Conservation (phyloP, 2,329 filamentous ascomycete genomes). For the Cordyceps cateniannulata region DNA sequence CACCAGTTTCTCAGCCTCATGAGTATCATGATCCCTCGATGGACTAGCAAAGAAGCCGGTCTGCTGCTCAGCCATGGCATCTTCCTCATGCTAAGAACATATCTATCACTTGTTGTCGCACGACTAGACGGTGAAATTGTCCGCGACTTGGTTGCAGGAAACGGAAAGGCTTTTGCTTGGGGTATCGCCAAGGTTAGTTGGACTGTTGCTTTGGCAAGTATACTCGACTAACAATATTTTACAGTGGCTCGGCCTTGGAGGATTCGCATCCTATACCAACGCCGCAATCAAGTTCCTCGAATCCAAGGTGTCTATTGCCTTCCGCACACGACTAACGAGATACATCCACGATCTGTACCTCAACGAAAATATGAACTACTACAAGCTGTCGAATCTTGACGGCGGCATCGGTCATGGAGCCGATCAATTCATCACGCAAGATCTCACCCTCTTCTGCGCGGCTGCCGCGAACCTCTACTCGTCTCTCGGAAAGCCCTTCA, state of each 20-base stretch:
- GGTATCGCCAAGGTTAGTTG: conserved; percentile 68
- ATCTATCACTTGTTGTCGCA: conserved; percentile 87
- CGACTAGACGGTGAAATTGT: conserved; percentile 94
- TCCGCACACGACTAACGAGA: conserved; percentile 85
- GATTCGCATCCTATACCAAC: conserved; percentile 93
- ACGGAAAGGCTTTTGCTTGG: conserved; percentile 80
- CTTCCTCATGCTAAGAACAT: conserved; percentile 87
- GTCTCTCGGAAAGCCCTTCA: conserved; percentile 91
- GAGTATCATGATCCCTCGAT: conserved; percentile 95
- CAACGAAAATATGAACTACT: conserved; percentile 92
- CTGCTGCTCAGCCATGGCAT: conserved; percentile 80
- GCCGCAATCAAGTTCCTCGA: conserved; percentile 99
- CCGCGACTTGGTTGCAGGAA: conserved; percentile 88
- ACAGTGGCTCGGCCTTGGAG: conserved; percentile 86
- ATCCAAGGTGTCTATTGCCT: conserved; percentile 96
- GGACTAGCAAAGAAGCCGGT: conserved; percentile 92
- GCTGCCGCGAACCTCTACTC: conserved; percentile 91
- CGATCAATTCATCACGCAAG: conserved; percentile 96
- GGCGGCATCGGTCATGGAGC: conserved; percentile 87
- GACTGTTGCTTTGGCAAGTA: neutral
- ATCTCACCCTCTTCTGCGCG: conserved; percentile 90
- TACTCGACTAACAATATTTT: neutral
- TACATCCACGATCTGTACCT: conserved; percentile 98
- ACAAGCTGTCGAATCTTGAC: conserved; percentile 88
- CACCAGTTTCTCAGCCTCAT: conserved; percentile 94